Base-by-base conservation (phyloP, 305 asterid genomes). In the Ilex paraguariensis region DNA sequence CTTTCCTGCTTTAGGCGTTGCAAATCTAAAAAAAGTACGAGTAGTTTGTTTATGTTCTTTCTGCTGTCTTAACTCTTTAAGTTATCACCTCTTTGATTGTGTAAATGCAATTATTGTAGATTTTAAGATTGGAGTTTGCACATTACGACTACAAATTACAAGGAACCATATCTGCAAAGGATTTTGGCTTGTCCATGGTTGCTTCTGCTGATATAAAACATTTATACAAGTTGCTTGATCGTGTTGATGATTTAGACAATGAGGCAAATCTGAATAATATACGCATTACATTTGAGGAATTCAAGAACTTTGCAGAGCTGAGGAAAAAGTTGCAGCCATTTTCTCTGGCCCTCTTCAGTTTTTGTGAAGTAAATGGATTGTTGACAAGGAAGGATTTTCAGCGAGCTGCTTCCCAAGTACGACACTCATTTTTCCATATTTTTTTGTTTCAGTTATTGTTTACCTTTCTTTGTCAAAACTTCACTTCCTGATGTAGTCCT, bases 161-260 rank as follows among this genome's bases (percentile, higher is more conserved):
- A 66, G 96, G 96, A 73, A 84, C 86, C 68, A 90, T 93, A 74
- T 77, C 96, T 14, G 92, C 92, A 54, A 93, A 93, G 78, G 97
- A 93, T 79, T 90, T 93, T 72, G 90, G 93, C n/a, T 67, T 87
- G 62, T 87, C 99, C 60, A 80, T 87, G 96, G 97, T 90, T 67
- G 95, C 96, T 56, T 84, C 99, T 53, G 96, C 97, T 46, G 97
- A 93, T 75, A 42, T 87, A 79, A 87, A 77, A 70, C 87, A 86
- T 78, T 71, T 90, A 64, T 68, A 62, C 66, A 87, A 81, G 80
- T 70, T 93, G 73, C 91, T 87, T 46, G 81, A 68, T 63, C 90
- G 82, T 28, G 98, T 84, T 73, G 90, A 86, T 66, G 80, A 75
- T 59, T 44, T 90, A 59, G 85, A 81, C 68, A 78, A 76, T 48